Conservation (phyloP, 2,329 filamentous ascomycete genomes). For the Neofusicoccum parvum region DNA sequence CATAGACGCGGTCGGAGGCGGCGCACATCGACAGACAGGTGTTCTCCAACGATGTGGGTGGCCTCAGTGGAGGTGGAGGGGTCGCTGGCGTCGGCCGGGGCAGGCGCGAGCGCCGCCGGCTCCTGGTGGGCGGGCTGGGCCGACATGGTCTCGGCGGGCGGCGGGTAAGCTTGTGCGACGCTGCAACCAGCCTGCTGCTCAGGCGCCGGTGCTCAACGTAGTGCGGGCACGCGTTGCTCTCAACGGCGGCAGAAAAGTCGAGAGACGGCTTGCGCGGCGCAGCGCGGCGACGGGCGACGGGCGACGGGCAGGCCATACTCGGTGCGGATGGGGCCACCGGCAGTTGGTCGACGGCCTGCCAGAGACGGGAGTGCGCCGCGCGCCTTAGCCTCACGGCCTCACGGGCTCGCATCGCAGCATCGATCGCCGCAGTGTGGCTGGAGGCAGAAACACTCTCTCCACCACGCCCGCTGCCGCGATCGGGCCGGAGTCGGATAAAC, state of each 20-base stretch:
- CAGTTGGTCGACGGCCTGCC: neutral
- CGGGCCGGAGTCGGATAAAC: neutral
- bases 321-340: neutral
- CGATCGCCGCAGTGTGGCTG: too few relatives aligned
- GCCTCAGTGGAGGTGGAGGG: neutral
- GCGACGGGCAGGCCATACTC: neutral
- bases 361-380: too few relatives aligned
- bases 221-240: neutral
- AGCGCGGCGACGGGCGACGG: neutral
- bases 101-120: neutral
- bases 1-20: neutral
- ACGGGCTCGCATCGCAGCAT: too few relatives aligned
- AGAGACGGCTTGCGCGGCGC: neutral
- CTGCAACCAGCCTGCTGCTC: neutral
- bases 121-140: neutral
- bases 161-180: neutral
- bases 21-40: constrained; percentile 17
- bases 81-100: too few relatives aligned
- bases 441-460: neutral
- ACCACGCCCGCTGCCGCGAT: neutral
- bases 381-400: too few relatives aligned
- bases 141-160: neutral
- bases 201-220: neutral
- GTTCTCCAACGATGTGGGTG: constrained; percentile 16
- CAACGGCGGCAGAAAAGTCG: neutral